Conservation (phyloP, 1,139 yeast species). For the Protomyces inundatus region DNA sequence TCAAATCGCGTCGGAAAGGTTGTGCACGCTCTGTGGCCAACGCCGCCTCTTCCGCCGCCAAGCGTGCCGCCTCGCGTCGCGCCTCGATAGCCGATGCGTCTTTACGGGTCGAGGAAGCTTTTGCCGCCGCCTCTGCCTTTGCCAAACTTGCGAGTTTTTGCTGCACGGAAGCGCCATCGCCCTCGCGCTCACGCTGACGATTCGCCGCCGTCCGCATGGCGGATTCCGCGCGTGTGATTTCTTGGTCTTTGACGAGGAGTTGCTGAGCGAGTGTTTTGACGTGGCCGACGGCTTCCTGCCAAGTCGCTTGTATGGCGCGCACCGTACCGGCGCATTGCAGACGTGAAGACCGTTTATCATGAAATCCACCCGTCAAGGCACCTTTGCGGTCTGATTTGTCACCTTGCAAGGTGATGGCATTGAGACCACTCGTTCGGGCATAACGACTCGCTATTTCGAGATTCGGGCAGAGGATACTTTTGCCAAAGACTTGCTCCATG, state of each 20-base stretch:
- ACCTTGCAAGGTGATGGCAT: constrained; percentile 85
- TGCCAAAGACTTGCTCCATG: constrained; percentile 73
- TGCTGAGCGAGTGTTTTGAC: constrained; percentile 41
- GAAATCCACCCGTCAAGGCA: constrained; percentile 81
- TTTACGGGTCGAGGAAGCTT: constrained; percentile 25
- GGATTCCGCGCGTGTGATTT: constrained; percentile 47
- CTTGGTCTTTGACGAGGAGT: constrained; percentile 44
- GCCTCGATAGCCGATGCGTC: constrained; percentile 33
- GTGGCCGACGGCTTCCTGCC: constrained; percentile 46
- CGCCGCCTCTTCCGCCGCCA: constrained; percentile 38
- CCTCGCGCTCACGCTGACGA: constrained; percentile 43
- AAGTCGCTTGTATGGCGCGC: constrained; percentile 38
- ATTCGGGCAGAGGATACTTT: constrained; percentile 68
- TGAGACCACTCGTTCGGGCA: constrained; percentile 57
- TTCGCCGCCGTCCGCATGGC: constrained; percentile 47
- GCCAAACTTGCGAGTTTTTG: constrained; percentile 44
- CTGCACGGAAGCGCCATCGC: constrained; percentile 47
- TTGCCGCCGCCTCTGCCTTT: constrained; percentile 42
- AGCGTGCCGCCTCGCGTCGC: constrained; percentile 37
- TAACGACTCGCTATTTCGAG: constrained; percentile 64
- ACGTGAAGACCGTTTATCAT: constrained; percentile 63
- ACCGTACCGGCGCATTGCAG: constrained; percentile 62
- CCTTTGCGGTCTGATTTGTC: constrained; percentile 82
- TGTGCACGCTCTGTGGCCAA: constrained; percentile 51
- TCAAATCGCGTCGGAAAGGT: constrained; percentile 52